Base-by-base conservation (phyloP, 164 flowering plant genomes). In the Tinospora cordifolia region DNA sequence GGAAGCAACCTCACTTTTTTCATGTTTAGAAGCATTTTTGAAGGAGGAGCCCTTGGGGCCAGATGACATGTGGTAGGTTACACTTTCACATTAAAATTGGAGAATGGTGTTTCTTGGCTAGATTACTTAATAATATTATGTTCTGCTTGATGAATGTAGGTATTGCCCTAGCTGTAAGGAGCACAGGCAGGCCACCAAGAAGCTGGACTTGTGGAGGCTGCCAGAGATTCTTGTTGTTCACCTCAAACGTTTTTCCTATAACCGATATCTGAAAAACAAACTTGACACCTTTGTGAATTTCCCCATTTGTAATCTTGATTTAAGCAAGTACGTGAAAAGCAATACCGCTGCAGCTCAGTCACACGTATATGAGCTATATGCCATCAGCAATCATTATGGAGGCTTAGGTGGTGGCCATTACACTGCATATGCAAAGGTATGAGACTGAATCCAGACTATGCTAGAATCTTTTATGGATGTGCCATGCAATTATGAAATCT, bases 391-490 rank as follows among this genome's bases (percentile, higher is more conserved):
- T 76, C 99, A 95, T 77, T 95, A 90, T 74, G 99, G 99, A 72
- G 98, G 97, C 70, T 86, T 94, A 66, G 94, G 98, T 67, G 98
- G 98, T 19, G 99, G 99, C 34, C 99, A 94, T 77, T 94, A 94
- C 81, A 79, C 99, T 66, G 98, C 99, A 6, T 83, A 88, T 75
- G 92, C 88, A 0, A 92, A 94, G 98, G 99, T 94, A 82, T 68
- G 74, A 58, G 17, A 59, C 22, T 21, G 59, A 51, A 51, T 51
- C 7, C 7, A n/a, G 59, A 51, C 19, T 51, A n/a, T 51, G 8
- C 59, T 17, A n/a, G 7, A 51, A 51, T n/a, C 4, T 22, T 51
- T 51, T 0, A n/a, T 51, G 59, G 21, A n/a, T n/a, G 19, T 51
- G n/a, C 59, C 8, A 51, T 7, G 17, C n/a, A n/a, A n/a, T 51